Percentiles rank a stretch among this genome's conserved stretches.
These are phyloP conservation scores for Aspergillus jensenii DNA, from an alignment of 2,329 filamentous ascomycete species.

Conservation along the genomic window DNA sequence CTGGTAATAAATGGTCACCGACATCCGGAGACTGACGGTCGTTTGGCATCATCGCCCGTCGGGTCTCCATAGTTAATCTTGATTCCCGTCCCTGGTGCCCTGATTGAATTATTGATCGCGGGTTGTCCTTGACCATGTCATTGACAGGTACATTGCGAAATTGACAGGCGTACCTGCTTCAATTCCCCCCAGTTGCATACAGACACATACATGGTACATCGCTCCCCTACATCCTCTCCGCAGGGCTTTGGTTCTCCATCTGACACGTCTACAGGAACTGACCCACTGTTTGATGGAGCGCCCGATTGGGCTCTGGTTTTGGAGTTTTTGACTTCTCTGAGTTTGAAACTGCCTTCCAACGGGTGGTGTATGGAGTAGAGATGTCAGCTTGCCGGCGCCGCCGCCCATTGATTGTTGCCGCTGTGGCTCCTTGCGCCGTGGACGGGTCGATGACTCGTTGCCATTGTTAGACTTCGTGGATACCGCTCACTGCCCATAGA, in stretches of 20 bases:
- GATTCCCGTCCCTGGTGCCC: not conserved
- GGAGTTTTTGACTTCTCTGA: not conserved
- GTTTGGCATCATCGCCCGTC: not conserved
- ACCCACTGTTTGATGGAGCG: not conserved
- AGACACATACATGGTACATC: not conserved
- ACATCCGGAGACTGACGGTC: not conserved
- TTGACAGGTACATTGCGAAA: not conserved
- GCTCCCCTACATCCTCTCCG: not conserved
- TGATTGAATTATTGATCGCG: not conserved
- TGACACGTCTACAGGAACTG: conserved; percentile 1
- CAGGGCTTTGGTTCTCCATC: conserved; percentile 1
- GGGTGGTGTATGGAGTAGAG: not conserved
- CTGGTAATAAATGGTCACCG: not conserved
- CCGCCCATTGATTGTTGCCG: not conserved
- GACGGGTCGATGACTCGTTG: not conserved
- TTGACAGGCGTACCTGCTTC: not conserved
- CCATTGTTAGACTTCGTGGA: conserved; percentile 1
- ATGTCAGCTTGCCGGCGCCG: not conserved
- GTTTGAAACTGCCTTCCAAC: not conserved
- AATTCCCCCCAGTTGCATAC: not conserved
- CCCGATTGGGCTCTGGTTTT: not conserved
- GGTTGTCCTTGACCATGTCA: too few species aligned
- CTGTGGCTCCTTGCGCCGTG: not conserved
- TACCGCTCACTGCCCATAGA: not conserved
- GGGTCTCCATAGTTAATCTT: not conserved